Conservation (phyloP, 106 monocot species). For the Allium cepa region DNA sequence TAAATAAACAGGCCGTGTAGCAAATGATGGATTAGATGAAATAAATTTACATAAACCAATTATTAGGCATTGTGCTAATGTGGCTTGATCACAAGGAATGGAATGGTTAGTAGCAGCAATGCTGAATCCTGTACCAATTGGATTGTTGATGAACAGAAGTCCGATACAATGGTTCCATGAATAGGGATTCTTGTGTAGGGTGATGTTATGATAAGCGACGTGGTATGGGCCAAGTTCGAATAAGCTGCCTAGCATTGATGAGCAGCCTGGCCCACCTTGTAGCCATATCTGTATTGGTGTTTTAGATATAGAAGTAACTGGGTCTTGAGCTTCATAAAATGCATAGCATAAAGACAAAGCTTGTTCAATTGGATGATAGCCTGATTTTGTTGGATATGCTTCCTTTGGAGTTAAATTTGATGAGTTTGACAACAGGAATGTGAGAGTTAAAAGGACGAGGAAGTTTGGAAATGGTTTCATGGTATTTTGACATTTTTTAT, state of each 20-base stretch:
- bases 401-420: slow-evolving; percentile 24
- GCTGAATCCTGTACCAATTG: slow-evolving; percentile 79
- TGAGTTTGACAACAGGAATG: neutral
- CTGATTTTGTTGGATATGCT: slow-evolving; percentile 50
- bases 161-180: slow-evolving; percentile 53
- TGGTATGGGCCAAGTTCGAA: too few relatives aligned
- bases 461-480: neutral
- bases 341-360: slow-evolving; percentile 43
- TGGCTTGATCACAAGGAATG: slow-evolving; percentile 52
- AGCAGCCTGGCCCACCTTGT: slow-evolving; percentile 93
- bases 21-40: too few relatives aligned
- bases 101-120: slow-evolving; percentile 20
- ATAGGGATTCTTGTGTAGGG: too few relatives aligned
- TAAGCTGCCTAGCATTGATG: too few relatives aligned
- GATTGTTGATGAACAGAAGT: slow-evolving; percentile 89
- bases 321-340: slow-evolving; percentile 64
- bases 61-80: too few relatives aligned
- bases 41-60: too few relatives aligned
- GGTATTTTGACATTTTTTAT: neutral
- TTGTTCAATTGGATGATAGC: slow-evolving; percentile 40
- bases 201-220: too few relatives aligned
- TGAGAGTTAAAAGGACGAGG: neutral
- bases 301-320: slow-evolving; percentile 17
- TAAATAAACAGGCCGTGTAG: too few relatives aligned
- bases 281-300: slow-evolving; percentile 91